Evolutionary conservation across 306 rosid genomes (phyloP).

Genomic region (Calophaca sinica): DNA sequence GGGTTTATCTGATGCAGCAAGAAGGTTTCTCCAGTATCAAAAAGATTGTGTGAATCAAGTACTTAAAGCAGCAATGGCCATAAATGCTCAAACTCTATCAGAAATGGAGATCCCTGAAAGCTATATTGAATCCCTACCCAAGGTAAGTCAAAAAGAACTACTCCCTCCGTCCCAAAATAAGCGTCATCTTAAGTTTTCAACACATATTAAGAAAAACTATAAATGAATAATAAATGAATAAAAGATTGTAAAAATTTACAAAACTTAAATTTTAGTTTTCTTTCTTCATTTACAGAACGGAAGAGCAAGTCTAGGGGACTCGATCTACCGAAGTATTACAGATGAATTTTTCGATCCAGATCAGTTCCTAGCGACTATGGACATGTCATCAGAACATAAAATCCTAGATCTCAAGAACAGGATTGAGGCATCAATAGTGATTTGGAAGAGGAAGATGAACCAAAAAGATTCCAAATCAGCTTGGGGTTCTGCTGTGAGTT

Average conservation of each 20-base stretch:
- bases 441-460: constrained; percentile 96
- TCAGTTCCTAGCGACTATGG: constrained; percentile 74
- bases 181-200: no score
- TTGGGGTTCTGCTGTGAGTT: constrained; percentile 95
- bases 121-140: constrained; percentile 90
- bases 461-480: constrained; percentile 92
- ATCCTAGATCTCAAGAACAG: constrained; percentile 88
- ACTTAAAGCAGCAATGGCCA: constrained; percentile 99
- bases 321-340: constrained; percentile 77
- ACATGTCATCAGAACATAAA: constrained; percentile 94
- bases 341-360: constrained; percentile 93
- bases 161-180: no score
- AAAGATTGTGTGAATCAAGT: constrained; percentile 98
- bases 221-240: no score
- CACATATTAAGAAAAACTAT: no score
- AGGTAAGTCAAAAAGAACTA: constrained; percentile 57
- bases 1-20: constrained; percentile 80
- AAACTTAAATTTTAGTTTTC: not conserved
- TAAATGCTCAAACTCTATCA: constrained; percentile 90
- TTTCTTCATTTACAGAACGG: constrained; percentile 69
- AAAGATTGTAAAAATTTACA: no score
- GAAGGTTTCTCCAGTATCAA: constrained; percentile 91
- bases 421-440: constrained; percentile 95
- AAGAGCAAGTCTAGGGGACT: constrained; percentile 94
- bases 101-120: constrained; percentile 98